Evolutionary conservation across 2,329 filamentous ascomycete genomes (phyloP).

Genomic region (Pyricularia pennisetigena): DNA sequence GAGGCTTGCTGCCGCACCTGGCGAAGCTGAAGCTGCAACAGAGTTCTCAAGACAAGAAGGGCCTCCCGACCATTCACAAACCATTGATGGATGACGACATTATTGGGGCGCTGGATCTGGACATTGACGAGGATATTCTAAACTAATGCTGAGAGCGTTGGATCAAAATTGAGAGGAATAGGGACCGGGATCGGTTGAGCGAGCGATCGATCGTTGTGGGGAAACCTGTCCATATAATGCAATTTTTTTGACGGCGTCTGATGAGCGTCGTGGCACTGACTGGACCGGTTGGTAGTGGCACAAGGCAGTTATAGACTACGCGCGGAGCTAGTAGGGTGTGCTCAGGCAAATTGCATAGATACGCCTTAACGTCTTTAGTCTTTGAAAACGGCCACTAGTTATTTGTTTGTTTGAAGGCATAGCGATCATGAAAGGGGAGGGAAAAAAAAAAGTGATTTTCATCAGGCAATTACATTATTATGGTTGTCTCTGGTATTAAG

Average conservation of each 20-base stretch:
- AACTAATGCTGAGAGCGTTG: constrained; percentile 2
- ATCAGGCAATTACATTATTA: too few relatives aligned
- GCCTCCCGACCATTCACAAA: constrained; percentile 61
- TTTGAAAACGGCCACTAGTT: not conserved
- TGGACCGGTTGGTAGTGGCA: not conserved
- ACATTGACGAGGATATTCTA: constrained; percentile 77
- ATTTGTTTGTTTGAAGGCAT: not conserved
- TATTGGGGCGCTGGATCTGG: constrained; percentile 79
- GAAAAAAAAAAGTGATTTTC: too few relatives aligned
- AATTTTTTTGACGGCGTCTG: not conserved
- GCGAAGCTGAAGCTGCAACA: constrained; percentile 43
- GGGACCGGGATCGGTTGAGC: not conserved
- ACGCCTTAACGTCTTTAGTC: not conserved
- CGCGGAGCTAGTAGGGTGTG: not conserved
- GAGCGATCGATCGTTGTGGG: not conserved
- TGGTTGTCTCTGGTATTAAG: too few relatives aligned
- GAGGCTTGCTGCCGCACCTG: constrained; percentile 37
- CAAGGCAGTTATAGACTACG: not conserved
- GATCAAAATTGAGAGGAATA: not conserved
- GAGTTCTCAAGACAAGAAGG: constrained; percentile 41
- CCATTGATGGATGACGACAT: constrained; percentile 86
- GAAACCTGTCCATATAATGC: not conserved
- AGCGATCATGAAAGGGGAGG: not conserved
- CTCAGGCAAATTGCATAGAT: not conserved
- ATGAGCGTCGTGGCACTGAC: not conserved